Evolutionary conservation across 2,329 filamentous ascomycete genomes (phyloP).

Genomic region (Paramyrothecium roridum): DNA sequence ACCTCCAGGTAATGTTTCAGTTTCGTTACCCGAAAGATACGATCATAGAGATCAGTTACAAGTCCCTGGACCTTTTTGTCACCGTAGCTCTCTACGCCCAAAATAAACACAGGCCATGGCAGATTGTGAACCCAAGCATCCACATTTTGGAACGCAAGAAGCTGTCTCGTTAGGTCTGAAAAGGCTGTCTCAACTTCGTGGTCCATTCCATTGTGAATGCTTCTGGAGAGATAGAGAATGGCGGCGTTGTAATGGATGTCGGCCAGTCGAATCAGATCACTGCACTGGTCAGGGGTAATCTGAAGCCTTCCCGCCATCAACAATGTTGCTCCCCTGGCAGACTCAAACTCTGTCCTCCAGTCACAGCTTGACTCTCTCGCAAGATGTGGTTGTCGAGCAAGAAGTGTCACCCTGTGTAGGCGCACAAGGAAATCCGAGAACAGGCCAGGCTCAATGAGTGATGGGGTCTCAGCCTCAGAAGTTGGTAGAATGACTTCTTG

Average conservation of each 20-base stretch:
- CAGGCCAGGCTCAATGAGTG: slow-evolving; percentile 21
- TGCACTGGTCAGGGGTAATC: slow-evolving; percentile 11
- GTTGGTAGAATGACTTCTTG: slow-evolving; percentile 15
- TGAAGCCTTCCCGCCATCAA: slow-evolving; percentile 19
- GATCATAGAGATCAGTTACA: not conserved
- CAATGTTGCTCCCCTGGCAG: slow-evolving; percentile 20
- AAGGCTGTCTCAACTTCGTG: too few species aligned
- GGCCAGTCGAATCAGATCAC: slow-evolving; percentile 22
- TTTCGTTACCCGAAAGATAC: too few species aligned
- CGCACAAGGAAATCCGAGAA: slow-evolving; percentile 6
- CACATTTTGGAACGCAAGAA: slow-evolving; percentile 16
- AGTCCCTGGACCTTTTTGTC: slow-evolving; percentile 1
- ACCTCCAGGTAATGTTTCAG: too few species aligned
- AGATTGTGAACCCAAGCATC: slow-evolving; percentile 22
- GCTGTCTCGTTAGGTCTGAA: not conserved
- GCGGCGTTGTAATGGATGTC: slow-evolving; percentile 24
- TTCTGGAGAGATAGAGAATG: slow-evolving; percentile 21
- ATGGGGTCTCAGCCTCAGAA: slow-evolving; percentile 12
- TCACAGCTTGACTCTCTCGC: slow-evolving; percentile 3
- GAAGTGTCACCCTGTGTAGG: too few species aligned
- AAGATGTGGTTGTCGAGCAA: too few species aligned
- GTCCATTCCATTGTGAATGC: slow-evolving; percentile 6
- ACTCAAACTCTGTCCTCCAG: slow-evolving; percentile 18
- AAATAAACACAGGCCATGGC: slow-evolving; percentile 24
- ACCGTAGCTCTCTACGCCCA: slow-evolving; percentile 20